phyloP scores from a whole-genome alignment of 1,284 basidiomycete genomes.

The Ustilago loliicola region DNA sequence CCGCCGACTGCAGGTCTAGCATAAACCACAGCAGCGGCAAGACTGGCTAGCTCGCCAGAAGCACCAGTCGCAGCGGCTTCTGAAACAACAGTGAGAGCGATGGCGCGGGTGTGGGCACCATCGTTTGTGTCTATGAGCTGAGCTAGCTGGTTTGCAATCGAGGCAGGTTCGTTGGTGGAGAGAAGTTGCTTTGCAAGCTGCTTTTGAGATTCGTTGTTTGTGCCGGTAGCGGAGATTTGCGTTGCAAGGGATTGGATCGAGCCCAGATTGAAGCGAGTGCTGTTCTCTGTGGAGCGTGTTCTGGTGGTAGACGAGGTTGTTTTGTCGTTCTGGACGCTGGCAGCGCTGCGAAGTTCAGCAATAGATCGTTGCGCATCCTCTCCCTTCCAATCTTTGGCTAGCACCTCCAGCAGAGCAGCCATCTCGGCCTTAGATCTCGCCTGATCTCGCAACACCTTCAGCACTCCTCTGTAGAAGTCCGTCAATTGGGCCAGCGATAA shows the following conservation, averaged over 20 bases:
- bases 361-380: conserved; percentile 21
- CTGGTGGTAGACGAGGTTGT: neutral
- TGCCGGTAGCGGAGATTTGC: conserved; percentile 7
- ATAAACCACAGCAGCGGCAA: conserved; percentile 22
- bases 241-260: conserved; percentile 12
- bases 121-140: conserved; percentile 45
- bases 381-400: conserved; percentile 5
- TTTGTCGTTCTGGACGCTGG: too few species aligned
- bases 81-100: conserved; percentile 8
- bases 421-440: neutral
- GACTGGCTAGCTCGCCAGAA: neutral
- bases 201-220: conserved; percentile 1
- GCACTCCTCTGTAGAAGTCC: conserved; percentile 11
- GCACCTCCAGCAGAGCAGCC: neutral
- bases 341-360: conserved; percentile 8
- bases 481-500: neutral
- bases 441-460: neutral
- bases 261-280: conserved; percentile 22
- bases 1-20: conserved; percentile 37
- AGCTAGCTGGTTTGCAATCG: neutral
- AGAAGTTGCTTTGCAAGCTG: conserved; percentile 13
- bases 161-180: neutral
- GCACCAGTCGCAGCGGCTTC: neutral
- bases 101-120: conserved; percentile 10
- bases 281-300: too few species aligned